These are phyloP conservation scores for Aquilaria agallochum DNA, from an alignment of 441 rosid species.

Conservation along the genomic window DNA sequence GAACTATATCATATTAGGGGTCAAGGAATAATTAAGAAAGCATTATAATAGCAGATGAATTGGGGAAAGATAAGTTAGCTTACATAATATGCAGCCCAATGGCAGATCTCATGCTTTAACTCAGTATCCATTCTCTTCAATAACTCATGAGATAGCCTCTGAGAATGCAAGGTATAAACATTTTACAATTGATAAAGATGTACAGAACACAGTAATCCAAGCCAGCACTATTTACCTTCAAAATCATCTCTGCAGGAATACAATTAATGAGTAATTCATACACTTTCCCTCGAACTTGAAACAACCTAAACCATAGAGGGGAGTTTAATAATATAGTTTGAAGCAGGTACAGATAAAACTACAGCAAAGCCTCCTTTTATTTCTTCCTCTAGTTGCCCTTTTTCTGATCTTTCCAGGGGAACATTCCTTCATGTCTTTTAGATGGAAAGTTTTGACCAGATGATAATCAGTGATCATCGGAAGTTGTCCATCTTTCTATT, in stretches of 20 bases:
- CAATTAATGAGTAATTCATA: constrained; percentile 84
- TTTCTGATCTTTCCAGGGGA: not conserved
- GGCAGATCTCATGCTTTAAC: constrained; percentile 89
- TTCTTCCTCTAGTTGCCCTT: not conserved
- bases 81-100: constrained; percentile 97
- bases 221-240: constrained; percentile 53
- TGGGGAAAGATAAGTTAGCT: constrained; percentile 21
- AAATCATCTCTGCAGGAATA: constrained; percentile 76
- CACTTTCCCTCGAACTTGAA: constrained; percentile 84
- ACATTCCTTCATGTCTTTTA: too few species aligned
- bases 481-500: too few species aligned
- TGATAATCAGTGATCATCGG: too few species aligned
- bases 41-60: constrained; percentile 1
- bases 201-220: constrained; percentile 1
- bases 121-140: constrained; percentile 85
- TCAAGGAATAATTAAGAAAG: not conserved
- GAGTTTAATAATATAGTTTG: constrained; percentile 15
- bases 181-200: constrained; percentile 7
- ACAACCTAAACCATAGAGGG: constrained; percentile 48
- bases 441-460: not conserved
- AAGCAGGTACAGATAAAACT: constrained; percentile 4
- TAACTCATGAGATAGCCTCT: constrained; percentile 79
- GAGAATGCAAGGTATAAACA: constrained; percentile 16
- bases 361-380: not conserved
- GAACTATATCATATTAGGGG: not conserved